These are phyloP conservation scores for Amborella trichopoda DNA, from an alignment of 164 flowering plant genomes.

Conservation along the genomic window DNA sequence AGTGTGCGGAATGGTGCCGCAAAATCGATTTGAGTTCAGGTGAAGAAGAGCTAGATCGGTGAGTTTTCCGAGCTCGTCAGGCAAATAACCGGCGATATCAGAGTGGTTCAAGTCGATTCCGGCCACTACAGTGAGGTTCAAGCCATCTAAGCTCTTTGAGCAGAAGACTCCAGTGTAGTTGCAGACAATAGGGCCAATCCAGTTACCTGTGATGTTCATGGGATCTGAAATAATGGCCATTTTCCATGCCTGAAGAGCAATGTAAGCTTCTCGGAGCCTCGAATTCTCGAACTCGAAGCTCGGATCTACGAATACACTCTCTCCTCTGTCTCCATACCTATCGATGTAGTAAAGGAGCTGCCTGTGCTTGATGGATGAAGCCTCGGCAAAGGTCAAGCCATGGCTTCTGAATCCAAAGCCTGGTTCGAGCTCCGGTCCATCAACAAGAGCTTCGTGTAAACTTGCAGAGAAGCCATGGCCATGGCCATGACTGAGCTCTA, in stretches of 20 bases:
- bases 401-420: constrained; percentile 7
- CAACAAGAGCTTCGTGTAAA: background rate
- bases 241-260: constrained; percentile 79
- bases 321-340: constrained; percentile 17
- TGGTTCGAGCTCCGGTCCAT: background rate
- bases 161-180: constrained; percentile 49
- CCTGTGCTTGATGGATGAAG: constrained; percentile 36
- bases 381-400: constrained; percentile 43
- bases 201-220: constrained; percentile 44
- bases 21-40: constrained; percentile 64
- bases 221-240: constrained; percentile 70
- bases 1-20: constrained; percentile 51
- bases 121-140: constrained; percentile 34
- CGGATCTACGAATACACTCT: constrained; percentile 31
- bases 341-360: constrained; percentile 80
- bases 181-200: constrained; percentile 70
- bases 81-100: constrained; percentile 59
- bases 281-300: constrained; percentile 48
- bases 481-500: background rate
- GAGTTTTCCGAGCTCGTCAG: constrained; percentile 56
- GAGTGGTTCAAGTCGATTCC: constrained; percentile 64
- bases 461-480: background rate
- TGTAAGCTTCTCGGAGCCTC: constrained; percentile 46
- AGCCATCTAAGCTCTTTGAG: constrained; percentile 27
- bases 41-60: constrained; percentile 64